Base-by-base conservation (phyloP, 2,329 filamentous ascomycete species). In the Cordyceps militaris region DNA sequence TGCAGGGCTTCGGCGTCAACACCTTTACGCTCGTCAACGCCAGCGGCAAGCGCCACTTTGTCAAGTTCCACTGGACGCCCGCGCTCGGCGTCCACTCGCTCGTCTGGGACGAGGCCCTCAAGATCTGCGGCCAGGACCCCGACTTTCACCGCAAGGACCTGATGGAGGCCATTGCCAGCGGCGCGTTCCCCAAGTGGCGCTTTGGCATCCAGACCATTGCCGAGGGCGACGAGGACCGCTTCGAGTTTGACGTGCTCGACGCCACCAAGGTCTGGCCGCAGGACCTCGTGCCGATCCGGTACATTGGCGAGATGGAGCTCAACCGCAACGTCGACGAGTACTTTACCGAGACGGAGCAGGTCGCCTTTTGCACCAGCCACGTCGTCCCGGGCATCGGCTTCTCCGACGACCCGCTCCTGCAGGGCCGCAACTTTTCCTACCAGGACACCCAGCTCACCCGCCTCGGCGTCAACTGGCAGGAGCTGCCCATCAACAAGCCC, bases 241-340 rank as follows among this genome's bases (percentile, higher is more conserved):
- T 93, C 60, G 89, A 93, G 7, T 93, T 94, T 60, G 90, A 94
- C 65, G 86, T 93, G 30, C 80, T 95, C 1, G 90, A 95, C 63
- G 86, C 89, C 1, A 95, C 90, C 38, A 94, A 95, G 74, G 71
- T 93, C 26, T 94, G 89, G 89, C 90, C 89, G 0, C 88, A 94
- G 67, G 87, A 93, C 13, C 72, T 85, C 0, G 76, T 91, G 0
- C 89, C 89, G 0, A 78, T 93, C 21, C 81, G 86, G 8, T 89
- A 90, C 66, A 88, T 95, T 57, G 90, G 89, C 40, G 83, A 92
- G 70, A 69, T 95, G 1, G 86, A 92, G 67, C 79, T 95, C 6
- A 92, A 94, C 76, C 81, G 81, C 56, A 93, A 90, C 60, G 78
- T 88, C 1, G 88, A 93, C 62, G 89, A 95, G 67, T 94, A 82